phyloP scores from a whole-genome alignment of 2,329 filamentous ascomycete species.

The Paecilomyces dactylethromorphus region DNA sequence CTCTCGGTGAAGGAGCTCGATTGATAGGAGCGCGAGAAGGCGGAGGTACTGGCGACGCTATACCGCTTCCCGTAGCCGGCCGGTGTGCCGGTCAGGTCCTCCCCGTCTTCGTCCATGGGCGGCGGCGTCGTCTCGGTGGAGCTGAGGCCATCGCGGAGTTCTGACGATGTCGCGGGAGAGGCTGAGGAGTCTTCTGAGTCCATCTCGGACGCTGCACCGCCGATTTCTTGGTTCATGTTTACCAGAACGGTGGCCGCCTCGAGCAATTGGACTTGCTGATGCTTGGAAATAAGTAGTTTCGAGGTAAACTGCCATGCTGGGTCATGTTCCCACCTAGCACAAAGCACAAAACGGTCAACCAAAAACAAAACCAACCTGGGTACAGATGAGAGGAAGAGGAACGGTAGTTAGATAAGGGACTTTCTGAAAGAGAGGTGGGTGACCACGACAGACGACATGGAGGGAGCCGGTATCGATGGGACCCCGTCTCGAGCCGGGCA shows the following conservation, averaged over 20 bases:
- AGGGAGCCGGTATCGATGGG: slow-evolving; percentile 33
- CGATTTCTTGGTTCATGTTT: slow-evolving; percentile 68
- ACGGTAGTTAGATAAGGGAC: slow-evolving; percentile 6
- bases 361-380: slow-evolving; percentile 25
- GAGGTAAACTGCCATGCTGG: slow-evolving; percentile 96
- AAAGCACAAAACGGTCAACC: slow-evolving; percentile 38
- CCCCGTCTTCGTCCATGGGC: slow-evolving; percentile 63
- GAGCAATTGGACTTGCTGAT: slow-evolving; percentile 95
- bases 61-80: slow-evolving; percentile 51
- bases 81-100: slow-evolving; percentile 21
- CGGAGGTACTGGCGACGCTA: slow-evolving; percentile 39
- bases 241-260: slow-evolving; percentile 96
- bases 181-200: slow-evolving; percentile 75
- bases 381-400: slow-evolving; percentile 12
- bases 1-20: slow-evolving; percentile 54
- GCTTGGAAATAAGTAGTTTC: slow-evolving; percentile 97
- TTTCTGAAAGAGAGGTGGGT: slow-evolving; percentile 21
- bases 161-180: slow-evolving; percentile 78
- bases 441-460: slow-evolving; percentile 32
- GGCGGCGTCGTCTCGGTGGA: slow-evolving; percentile 91
- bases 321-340: slow-evolving; percentile 92
- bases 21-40: slow-evolving; percentile 74
- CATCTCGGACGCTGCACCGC: slow-evolving; percentile 59
- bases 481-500: slow-evolving; percentile 17
- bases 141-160: slow-evolving; percentile 64